Percentiles rank a stretch among this genome's conserved stretches.
These are phyloP conservation scores for Phanerochaete sordida DNA, from an alignment of 768 basidiomycete genomes.

Conservation along the genomic window DNA sequence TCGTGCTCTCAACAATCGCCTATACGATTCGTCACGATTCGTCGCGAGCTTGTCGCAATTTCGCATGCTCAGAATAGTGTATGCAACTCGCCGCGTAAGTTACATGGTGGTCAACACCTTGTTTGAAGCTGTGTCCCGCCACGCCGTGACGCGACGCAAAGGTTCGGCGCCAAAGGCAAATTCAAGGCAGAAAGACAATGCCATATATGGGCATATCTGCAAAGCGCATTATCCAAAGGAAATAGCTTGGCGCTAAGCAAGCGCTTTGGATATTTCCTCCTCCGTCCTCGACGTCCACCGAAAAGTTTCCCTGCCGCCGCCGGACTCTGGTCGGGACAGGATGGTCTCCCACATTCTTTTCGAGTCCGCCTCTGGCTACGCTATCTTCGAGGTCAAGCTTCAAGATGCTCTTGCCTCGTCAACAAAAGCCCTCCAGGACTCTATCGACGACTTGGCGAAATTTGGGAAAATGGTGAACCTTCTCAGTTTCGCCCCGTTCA, in stretches of 20 bases:
- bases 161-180: too few relatives aligned
- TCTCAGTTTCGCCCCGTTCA: constrained; percentile 91
- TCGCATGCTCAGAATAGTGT: too few relatives aligned
- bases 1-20: too few relatives aligned
- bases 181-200: too few relatives aligned
- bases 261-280: not conserved
- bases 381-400: constrained; percentile 84
- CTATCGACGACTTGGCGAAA: constrained; percentile 81
- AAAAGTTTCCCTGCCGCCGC: constrained; percentile 4
- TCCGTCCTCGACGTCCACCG: not conserved
- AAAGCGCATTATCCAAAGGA: not conserved
- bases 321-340: constrained; percentile 12
- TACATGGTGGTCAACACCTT: too few relatives aligned
- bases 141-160: too few relatives aligned
- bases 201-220: not conserved
- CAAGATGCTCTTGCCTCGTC: constrained; percentile 85
- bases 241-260: not conserved
- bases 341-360: constrained; percentile 88
- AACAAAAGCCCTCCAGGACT: constrained; percentile 75
- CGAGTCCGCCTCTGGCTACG: constrained; percentile 93
- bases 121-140: too few relatives aligned
- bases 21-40: too few relatives aligned
- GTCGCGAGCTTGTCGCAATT: too few relatives aligned
- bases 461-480: constrained; percentile 92
- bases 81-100: too few relatives aligned